Conservation (phyloP, 2,329 filamentous ascomycete genomes). For the Clonostachys rhizophaga region DNA sequence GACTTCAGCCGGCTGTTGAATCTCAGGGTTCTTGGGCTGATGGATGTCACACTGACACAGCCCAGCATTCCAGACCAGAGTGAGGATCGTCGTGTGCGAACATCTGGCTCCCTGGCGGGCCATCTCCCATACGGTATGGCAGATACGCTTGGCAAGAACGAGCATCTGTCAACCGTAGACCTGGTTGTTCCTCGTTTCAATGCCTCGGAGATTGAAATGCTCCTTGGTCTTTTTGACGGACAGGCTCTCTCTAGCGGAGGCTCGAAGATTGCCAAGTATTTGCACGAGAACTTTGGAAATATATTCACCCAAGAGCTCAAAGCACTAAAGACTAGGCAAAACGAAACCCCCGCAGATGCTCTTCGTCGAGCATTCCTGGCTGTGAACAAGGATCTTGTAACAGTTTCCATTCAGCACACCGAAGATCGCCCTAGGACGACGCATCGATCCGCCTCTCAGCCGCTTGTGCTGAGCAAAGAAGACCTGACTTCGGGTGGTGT, state of each 20-base stretch:
- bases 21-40: conserved; percentile 83
- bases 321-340: conserved; percentile 56
- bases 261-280: conserved; percentile 91
- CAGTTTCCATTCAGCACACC: conserved; percentile 72
- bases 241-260: conserved; percentile 84
- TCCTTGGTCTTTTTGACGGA: conserved; percentile 94
- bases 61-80: conserved; percentile 92
- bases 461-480: conserved; percentile 79
- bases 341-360: conserved; percentile 78
- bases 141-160: conserved; percentile 86
- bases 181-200: conserved; percentile 91
- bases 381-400: conserved; percentile 91
- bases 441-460: conserved; percentile 67
- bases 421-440: conserved; percentile 65
- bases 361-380: conserved; percentile 80
- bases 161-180: conserved; percentile 93
- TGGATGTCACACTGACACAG: conserved; percentile 96
- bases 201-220: conserved; percentile 81
- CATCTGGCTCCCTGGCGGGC: conserved; percentile 91
- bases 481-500: conserved; percentile 88
- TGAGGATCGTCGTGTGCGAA: conserved; percentile 90
- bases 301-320: conserved; percentile 82
- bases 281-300: conserved; percentile 91
- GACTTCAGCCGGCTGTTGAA: conserved; percentile 85
- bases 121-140: conserved; percentile 96